Evolutionary conservation across 2,329 filamentous ascomycete species (phyloP), one percentile per base, ranked within the genome.

Genomic region (Camillea tinctor): DNA sequence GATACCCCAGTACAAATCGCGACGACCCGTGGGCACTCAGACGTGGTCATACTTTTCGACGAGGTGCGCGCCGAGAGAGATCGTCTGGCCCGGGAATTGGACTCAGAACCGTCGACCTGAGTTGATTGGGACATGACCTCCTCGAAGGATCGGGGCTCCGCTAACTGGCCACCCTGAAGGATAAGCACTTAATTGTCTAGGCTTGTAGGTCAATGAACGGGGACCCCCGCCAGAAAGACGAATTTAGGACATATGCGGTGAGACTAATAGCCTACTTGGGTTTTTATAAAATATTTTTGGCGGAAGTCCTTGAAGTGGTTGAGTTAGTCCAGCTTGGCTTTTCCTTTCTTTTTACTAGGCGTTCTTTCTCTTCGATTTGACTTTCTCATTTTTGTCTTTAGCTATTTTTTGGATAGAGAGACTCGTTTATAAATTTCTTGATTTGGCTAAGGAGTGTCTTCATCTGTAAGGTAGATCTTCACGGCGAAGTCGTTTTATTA

Each of bases 1-100:
- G 70, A 71, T 54, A 72, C 67, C 9, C 69, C 68, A 1, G 60
- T 64, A 26, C 66, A 64, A 22, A 61, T 71, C 48, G 69, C 68
- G 20, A 64, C 62, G 48, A 69, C 64, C 23, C 69, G 67, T 30
- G 66, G 67, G 11, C 68, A 69, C 64, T 65, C 69, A 9, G 67
- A 68, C 53, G 49, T 72, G 3, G 67, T 64, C 13, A 67, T 71
- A 24, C 51, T 69, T 24, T 66, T 69, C 50, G 68, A 73, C 24
- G 59, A 69, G 50, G 64, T 56, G n/a, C 56, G 64, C 26, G 56
- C 57, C 1, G 64, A 67, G 51, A 65, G 59, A 40, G 63, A 67
- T 57, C 60, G 60, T 23, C 59, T 64, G 19, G 61, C 59, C 36
- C 54, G 60, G 36, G 63, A 64, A 57, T 9, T 63, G 19, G 63